phyloP scores from a whole-genome alignment of 2,329 filamentous ascomycete genomes.

The Teratosphaeria viscida region DNA sequence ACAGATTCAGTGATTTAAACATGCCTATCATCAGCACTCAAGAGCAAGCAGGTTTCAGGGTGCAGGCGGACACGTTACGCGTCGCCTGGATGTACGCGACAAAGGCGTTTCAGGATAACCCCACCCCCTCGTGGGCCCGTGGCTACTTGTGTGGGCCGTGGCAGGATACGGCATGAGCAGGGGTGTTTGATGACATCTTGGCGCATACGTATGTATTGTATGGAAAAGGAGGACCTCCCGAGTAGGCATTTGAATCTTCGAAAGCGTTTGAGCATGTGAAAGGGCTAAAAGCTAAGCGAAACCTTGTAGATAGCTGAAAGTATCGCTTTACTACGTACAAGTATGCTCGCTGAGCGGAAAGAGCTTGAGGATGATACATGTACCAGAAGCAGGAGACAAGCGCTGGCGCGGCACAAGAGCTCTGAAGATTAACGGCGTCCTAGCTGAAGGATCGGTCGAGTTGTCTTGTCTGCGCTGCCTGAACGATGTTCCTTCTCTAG shows the following conservation, averaged over 20 bases:
- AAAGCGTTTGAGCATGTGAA: not conserved
- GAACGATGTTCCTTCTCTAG: too few relatives aligned
- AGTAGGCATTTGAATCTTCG: not conserved
- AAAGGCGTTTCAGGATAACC: not conserved
- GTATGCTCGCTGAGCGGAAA: too few relatives aligned
- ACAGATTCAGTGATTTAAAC: not conserved
- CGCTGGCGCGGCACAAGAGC: too few relatives aligned
- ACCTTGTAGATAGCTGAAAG: not conserved
- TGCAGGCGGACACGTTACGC: not conserved
- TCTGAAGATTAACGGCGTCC: too few relatives aligned
- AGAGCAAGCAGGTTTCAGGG: not conserved
- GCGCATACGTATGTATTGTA: not conserved
- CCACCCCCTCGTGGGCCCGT: not conserved
- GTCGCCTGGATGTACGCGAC: not conserved
- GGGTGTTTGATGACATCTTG: not conserved
- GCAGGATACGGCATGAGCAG: not conserved
- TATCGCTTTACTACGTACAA: not conserved
- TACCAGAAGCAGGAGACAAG: too few relatives aligned
- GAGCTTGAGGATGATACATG: too few relatives aligned
- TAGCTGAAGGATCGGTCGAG: too few relatives aligned
- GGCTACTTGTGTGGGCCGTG: not conserved
- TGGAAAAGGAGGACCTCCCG: not conserved
- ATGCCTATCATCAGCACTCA: not conserved
- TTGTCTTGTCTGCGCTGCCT: not conserved
- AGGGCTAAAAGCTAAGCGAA: not conserved